Percentiles rank a stretch among this genome's conserved stretches.
Evolutionary conservation across 495 filamentous ascomycete genomes (phyloP).

Genomic region (Annulohypoxylon stygium): DNA sequence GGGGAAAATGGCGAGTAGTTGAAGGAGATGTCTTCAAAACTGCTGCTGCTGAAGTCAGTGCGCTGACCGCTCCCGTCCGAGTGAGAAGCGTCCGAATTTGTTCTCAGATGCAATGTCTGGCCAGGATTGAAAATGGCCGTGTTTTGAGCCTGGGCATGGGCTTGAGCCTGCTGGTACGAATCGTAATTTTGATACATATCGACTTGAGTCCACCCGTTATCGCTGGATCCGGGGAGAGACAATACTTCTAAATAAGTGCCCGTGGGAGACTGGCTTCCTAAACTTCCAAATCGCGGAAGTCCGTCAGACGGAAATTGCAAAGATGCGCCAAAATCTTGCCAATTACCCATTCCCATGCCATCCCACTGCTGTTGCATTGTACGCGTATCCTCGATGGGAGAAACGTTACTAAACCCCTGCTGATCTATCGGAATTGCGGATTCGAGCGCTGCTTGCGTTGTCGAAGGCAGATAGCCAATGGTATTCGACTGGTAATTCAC

Average conservation of each 20-base stretch:
- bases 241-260: slow-evolving; percentile 86
- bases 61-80: slow-evolving; percentile 70
- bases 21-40: slow-evolving; percentile 84
- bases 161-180: slow-evolving; percentile 61
- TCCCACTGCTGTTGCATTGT: slow-evolving; percentile 68
- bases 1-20: slow-evolving; percentile 78
- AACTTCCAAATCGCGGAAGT: slow-evolving; percentile 65
- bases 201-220: slow-evolving; percentile 85
- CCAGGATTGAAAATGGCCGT: slow-evolving; percentile 85
- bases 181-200: slow-evolving; percentile 68
- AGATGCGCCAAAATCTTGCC: slow-evolving; percentile 78
- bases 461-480: slow-evolving; percentile 78
- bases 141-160: slow-evolving; percentile 61
- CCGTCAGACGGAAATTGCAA: slow-evolving; percentile 67
- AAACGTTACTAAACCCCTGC: slow-evolving; percentile 69
- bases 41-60: slow-evolving; percentile 79
- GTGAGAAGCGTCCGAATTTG: slow-evolving; percentile 85
- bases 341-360: slow-evolving; percentile 68
- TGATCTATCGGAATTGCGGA: slow-evolving; percentile 74
- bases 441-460: slow-evolving; percentile 73
- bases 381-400: slow-evolving; percentile 74
- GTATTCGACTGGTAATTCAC: slow-evolving; percentile 67
- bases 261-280: slow-evolving; percentile 85
- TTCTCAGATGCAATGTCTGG: slow-evolving; percentile 86
- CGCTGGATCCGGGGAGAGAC: slow-evolving; percentile 82